These are phyloP conservation scores for Backusella parvicylindrica DNA, from an alignment of 192 early-diverging fungal species.

Conservation along the genomic window DNA sequence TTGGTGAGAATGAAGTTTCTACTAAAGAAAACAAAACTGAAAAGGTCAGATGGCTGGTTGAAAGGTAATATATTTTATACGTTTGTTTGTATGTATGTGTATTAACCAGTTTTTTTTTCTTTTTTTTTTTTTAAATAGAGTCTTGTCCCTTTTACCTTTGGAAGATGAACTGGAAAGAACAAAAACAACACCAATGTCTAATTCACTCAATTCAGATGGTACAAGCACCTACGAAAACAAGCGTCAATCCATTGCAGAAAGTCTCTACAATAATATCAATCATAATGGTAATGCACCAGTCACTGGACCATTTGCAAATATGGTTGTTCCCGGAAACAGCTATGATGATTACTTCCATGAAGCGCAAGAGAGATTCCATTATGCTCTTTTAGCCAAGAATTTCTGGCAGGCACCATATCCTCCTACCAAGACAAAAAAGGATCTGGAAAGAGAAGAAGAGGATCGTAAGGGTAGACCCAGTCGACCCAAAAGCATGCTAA, in stretches of 20 bases:
- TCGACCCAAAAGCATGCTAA: conserved; percentile 24
- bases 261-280: neutral
- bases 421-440: conserved; percentile 24
- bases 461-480: conserved; percentile 22
- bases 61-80: conserved; percentile 19
- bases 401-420: conserved; percentile 38
- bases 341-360: conserved; percentile 42
- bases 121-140: conserved; percentile 4
- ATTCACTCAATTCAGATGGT: neutral
- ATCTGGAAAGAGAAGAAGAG: conserved; percentile 26
- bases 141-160: conserved; percentile 33
- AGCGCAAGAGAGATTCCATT: conserved; percentile 35
- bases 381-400: conserved; percentile 33
- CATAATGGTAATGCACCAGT: neutral
- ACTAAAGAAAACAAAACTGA: conserved; percentile 29
- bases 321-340: conserved; percentile 33
- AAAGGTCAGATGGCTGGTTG: conserved; percentile 35
- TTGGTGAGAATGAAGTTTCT: conserved; percentile 10
- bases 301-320: neutral
- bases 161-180: conserved; percentile 37
- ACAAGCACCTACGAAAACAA: neutral
- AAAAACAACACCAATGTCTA: conserved; percentile 29
- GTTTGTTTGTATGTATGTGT: conserved; percentile 1
- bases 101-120: neutral
- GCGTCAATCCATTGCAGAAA: neutral